phyloP scores from a whole-genome alignment of 768 basidiomycete species.

The Rhizopogon roseolus region DNA sequence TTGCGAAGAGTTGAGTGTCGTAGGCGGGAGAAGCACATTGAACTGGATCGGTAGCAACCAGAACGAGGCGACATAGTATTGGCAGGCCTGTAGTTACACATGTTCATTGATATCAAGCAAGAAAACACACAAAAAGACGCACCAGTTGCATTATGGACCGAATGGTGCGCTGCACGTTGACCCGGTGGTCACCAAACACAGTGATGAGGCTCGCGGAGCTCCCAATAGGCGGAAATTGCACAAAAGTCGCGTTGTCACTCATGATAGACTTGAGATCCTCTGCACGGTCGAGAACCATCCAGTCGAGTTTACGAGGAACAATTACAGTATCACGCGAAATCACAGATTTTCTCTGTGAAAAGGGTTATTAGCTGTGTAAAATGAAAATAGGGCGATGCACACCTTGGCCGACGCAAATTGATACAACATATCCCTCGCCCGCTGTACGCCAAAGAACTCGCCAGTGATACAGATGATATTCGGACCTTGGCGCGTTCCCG shows the following conservation, averaged over 20 bases:
- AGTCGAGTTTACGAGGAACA: constrained; percentile 93
- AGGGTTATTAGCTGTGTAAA: not conserved
- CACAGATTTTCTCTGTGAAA: constrained; percentile 72
- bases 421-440: constrained; percentile 92
- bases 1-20: constrained; percentile 75
- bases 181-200: constrained; percentile 89
- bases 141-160: constrained; percentile 93
- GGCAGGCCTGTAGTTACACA: constrained; percentile 64
- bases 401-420: constrained; percentile 87
- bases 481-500: constrained; percentile 17
- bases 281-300: constrained; percentile 96
- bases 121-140: constrained; percentile 25
- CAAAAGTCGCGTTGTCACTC: constrained; percentile 95
- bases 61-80: constrained; percentile 95
- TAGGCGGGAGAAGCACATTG: constrained; percentile 83
- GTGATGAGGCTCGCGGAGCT: constrained; percentile 90
- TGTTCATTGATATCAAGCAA: constrained; percentile 14
- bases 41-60: constrained; percentile 94
- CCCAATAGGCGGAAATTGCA: constrained; percentile 90
- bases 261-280: constrained; percentile 91
- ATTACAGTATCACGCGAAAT: constrained; percentile 93
- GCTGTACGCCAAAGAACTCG: constrained; percentile 93
- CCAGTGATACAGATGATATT: constrained; percentile 96
- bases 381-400: not conserved
- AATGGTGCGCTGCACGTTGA: constrained; percentile 92